phyloP scores from a whole-genome alignment of 495 filamentous ascomycete species.

The Podospora appendiculata region DNA sequence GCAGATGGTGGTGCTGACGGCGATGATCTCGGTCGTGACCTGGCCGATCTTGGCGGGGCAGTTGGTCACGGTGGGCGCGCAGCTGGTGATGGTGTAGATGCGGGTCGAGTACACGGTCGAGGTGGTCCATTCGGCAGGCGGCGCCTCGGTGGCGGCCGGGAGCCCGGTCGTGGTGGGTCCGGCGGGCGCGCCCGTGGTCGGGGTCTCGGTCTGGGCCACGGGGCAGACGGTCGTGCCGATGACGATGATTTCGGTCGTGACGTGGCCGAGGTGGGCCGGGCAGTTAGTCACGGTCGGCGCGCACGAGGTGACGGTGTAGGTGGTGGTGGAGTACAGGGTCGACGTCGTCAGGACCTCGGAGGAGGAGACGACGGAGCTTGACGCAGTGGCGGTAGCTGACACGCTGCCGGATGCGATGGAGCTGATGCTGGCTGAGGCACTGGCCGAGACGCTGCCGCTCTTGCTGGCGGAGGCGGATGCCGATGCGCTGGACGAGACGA shows the following conservation, averaged over 20 bases:
- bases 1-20: slow-evolving; percentile 29
- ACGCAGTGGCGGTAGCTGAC: neutral
- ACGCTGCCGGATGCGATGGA: no score
- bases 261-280: slow-evolving; percentile 17
- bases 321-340: slow-evolving; percentile 44
- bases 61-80: slow-evolving; percentile 45
- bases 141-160: slow-evolving; percentile 26
- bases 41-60: slow-evolving; percentile 43
- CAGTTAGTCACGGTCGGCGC: slow-evolving; percentile 51
- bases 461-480: neutral
- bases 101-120: slow-evolving; percentile 49
- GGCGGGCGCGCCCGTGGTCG: slow-evolving; percentile 48
- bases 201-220: slow-evolving; percentile 29
- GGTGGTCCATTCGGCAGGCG: slow-evolving; percentile 17
- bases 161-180: slow-evolving; percentile 50
- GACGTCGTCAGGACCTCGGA: slow-evolving; percentile 11
- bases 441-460: neutral
- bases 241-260: slow-evolving; percentile 32
- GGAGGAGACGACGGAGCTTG: neutral
- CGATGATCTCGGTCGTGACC: slow-evolving; percentile 30
- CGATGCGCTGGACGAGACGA: neutral
- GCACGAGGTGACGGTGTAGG: slow-evolving; percentile 52
- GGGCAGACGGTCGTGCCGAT: slow-evolving; percentile 38
- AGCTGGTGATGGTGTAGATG: slow-evolving; percentile 48
- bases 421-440: neutral